Evolutionary conservation across 2,329 filamentous ascomycete species (phyloP).

Genomic region (Nemania abortiva): DNA sequence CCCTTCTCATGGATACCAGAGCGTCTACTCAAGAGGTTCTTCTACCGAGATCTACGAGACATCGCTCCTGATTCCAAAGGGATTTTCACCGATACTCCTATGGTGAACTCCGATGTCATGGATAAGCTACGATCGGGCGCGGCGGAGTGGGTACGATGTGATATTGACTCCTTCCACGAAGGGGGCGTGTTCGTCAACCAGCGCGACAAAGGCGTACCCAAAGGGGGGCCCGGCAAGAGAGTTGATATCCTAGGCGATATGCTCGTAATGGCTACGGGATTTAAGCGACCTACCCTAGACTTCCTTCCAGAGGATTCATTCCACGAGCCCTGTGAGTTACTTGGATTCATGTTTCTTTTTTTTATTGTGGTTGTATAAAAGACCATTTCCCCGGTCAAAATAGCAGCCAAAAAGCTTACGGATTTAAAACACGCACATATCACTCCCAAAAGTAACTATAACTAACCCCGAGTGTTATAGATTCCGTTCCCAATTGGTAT

Average conservation of each 20-base stretch:
- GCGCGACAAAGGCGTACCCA: conserved; percentile 77
- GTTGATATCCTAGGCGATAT: conserved; percentile 78
- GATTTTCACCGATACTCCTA: conserved; percentile 85
- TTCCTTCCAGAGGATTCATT: conserved; percentile 83
- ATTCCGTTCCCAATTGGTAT: conserved; percentile 80
- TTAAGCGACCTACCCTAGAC: conserved; percentile 76
- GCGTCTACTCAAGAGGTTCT: conserved; percentile 77
- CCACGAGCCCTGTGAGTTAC: conserved; percentile 67
- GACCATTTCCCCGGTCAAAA: too few relatives aligned
- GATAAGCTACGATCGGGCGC: conserved; percentile 77
- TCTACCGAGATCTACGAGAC: conserved; percentile 84
- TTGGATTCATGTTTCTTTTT: too few relatives aligned
- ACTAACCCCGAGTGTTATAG: background rate
- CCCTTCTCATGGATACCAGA: conserved; percentile 83
- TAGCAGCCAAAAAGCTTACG: too few relatives aligned
- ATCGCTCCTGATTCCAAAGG: conserved; percentile 77
- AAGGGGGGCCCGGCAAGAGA: conserved; percentile 78
- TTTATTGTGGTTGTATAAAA: too few relatives aligned
- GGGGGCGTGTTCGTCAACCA: conserved; percentile 78
- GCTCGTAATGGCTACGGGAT: conserved; percentile 86
- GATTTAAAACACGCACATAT: background rate
- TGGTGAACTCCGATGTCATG: conserved; percentile 88
- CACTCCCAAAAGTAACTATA: background rate
- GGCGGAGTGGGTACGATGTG: conserved; percentile 84
- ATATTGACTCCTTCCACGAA: conserved; percentile 75